Conservation (phyloP, 129 eudicot genomes). For the Chrysanthemum lavandulifolium region DNA sequence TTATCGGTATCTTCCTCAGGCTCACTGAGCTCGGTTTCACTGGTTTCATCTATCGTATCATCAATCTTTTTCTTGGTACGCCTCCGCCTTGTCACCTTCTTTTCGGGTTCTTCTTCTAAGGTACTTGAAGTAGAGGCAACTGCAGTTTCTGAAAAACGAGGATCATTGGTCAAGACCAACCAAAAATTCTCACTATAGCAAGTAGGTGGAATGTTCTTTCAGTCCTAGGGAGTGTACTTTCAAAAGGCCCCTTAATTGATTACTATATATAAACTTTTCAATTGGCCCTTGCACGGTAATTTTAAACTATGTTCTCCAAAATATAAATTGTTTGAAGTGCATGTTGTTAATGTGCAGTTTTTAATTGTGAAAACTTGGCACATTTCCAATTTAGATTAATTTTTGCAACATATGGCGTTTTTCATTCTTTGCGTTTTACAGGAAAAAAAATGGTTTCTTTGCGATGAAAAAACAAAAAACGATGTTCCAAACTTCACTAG, state of each 20-base stretch:
- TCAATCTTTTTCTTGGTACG: conserved; percentile 56
- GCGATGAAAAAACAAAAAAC: conserved; percentile 1
- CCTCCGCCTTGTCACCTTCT: conserved; percentile 53
- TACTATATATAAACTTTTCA: not conserved
- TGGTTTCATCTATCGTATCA: conserved; percentile 32
- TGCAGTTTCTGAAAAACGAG: conserved; percentile 10
- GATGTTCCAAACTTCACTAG: not conserved
- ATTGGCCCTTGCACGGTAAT: not conserved
- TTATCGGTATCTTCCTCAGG: conserved; percentile 51
- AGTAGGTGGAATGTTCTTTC: too few species aligned
- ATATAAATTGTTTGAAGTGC: not conserved
- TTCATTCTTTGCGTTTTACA: not conserved
- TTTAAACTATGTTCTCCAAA: not conserved
- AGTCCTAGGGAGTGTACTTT: too few species aligned
- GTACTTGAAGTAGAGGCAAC: conserved; percentile 39
- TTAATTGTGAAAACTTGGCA: not conserved
- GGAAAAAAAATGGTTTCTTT: not conserved
- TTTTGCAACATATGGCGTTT: not conserved
- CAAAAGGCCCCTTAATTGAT: not conserved
- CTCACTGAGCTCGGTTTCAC: conserved; percentile 53
- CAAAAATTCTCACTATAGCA: too few species aligned
- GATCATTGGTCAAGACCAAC: not conserved
- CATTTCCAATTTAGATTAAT: too few species aligned
- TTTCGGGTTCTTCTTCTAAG: conserved; percentile 45
- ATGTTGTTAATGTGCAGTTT: not conserved